Conservation (phyloP, 177 flowering plant species). For the Tripterygium wilfordii region DNA sequence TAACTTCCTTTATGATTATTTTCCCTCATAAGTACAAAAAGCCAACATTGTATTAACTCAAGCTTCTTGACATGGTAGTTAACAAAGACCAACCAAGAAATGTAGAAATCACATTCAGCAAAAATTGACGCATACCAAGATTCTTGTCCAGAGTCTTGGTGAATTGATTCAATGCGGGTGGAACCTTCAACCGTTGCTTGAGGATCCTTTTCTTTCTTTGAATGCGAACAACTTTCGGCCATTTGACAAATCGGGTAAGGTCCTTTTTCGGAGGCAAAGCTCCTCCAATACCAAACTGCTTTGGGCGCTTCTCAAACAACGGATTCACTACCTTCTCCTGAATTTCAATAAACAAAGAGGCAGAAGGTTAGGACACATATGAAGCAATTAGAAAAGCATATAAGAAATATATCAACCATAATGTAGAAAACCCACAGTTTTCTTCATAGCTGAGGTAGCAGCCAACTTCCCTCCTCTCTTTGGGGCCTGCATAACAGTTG, state of each 20-base stretch:
- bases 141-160: constrained; percentile 55
- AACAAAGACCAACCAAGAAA: neutral
- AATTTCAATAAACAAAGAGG: neutral
- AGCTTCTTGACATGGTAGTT: neutral
- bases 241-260: constrained; percentile 41
- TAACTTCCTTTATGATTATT: too few relatives aligned
- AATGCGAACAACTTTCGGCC: constrained; percentile 44
- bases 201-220: constrained; percentile 49
- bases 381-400: neutral
- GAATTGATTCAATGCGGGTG: constrained; percentile 52
- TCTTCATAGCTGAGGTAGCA: constrained; percentile 27
- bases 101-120: neutral
- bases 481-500: constrained; percentile 38
- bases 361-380: neutral
- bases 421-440: constrained; percentile 13
- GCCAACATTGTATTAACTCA: too few relatives aligned
- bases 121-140: constrained; percentile 21
- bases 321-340: constrained; percentile 35
- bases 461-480: constrained; percentile 30
- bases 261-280: constrained; percentile 61
- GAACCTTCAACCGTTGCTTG: constrained; percentile 53
- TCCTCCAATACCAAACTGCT: constrained; percentile 33
- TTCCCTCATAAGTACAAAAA: too few relatives aligned
- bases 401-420: neutral
- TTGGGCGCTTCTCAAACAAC: constrained; percentile 46